These are phyloP conservation scores for Hymenoscyphus infarciens DNA, from an alignment of 2,329 filamentous ascomycete genomes.

Conservation along the genomic window DNA sequence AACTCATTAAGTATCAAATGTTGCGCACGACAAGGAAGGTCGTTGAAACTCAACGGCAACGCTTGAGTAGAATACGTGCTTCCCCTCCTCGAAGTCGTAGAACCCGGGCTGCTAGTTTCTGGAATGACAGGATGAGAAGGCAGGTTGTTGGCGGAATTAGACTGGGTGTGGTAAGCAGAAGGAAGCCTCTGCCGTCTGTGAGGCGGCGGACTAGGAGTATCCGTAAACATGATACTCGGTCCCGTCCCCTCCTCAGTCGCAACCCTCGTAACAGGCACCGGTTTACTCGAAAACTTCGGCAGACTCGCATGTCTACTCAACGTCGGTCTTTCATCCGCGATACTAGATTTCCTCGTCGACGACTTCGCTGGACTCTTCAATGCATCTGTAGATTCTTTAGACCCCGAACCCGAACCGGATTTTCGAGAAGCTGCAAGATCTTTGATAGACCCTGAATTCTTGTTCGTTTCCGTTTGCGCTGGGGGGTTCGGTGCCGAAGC, in stretches of 20 bases:
- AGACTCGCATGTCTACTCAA: conserved; percentile 53
- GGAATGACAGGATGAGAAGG: conserved; percentile 18
- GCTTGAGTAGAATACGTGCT: conserved; percentile 56
- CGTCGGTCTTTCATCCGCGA: conserved; percentile 40
- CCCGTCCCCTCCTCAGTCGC: conserved; percentile 61
- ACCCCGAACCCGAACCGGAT: conserved; percentile 2
- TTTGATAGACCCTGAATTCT: conserved; percentile 19
- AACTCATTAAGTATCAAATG: conserved; percentile 85
- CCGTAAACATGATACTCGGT: conserved; percentile 72
- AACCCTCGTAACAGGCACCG: conserved; percentile 67
- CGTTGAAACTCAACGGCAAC: conserved; percentile 77
- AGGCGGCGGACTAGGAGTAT: conserved; percentile 37
- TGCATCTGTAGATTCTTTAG: conserved; percentile 8
- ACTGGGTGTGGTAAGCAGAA: conserved; percentile 27
- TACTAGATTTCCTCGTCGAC: conserved; percentile 11
- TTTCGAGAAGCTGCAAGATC: conserved; percentile 21
- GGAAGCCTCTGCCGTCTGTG: conserved; percentile 22
- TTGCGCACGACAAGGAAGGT: conserved; percentile 78
- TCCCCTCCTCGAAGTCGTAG: conserved; percentile 27
- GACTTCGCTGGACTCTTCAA: conserved; percentile 10
- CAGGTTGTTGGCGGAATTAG: not conserved
- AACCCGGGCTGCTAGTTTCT: not conserved
- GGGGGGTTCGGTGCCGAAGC: conserved; percentile 15
- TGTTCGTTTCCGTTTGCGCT: conserved; percentile 10
- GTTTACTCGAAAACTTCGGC: conserved; percentile 67